These are phyloP conservation scores for Amanita molliuscula DNA, from an alignment of 768 basidiomycete genomes.

Conservation along the genomic window DNA sequence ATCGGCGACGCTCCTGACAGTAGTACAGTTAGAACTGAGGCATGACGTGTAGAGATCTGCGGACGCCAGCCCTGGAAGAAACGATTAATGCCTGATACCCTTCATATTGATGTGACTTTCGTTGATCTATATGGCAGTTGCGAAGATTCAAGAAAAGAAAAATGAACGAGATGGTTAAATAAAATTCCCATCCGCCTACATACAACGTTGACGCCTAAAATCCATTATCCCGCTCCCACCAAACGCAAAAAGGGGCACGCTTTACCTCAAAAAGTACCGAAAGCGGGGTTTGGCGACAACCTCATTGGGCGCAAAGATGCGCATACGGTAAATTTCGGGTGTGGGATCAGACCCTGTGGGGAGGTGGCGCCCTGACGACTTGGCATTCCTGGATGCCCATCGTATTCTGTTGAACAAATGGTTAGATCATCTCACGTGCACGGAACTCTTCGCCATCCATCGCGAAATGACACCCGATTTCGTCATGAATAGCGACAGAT, in stretches of 20 bases:
- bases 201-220: conserved; percentile 80
- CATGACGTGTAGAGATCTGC: no score
- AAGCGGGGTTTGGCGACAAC: conserved; percentile 98
- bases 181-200: conserved; percentile 70
- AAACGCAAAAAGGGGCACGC: conserved; percentile 12
- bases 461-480: no score
- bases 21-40: no score
- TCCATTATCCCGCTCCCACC: neutral
- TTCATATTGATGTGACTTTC: no score
- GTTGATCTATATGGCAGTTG: conserved; percentile 59
- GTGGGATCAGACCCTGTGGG: conserved; percentile 88
- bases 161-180: conserved; percentile 27
- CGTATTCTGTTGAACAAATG: no score
- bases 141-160: conserved; percentile 16
- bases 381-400: no score
- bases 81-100: no score
- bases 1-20: no score
- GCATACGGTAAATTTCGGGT: conserved; percentile 99
- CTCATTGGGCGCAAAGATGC: conserved; percentile 97
- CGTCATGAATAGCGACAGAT: no score
- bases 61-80: no score
- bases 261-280: conserved; percentile 97
- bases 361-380: conserved; percentile 94
- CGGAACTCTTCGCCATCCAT: no score
- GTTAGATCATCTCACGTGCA: no score